A percentile compares a stretch with the other conserved stretches of the same genome.
phyloP scores from a whole-genome alignment of 2,329 filamentous ascomycete species.

The Volutella citrinella region DNA sequence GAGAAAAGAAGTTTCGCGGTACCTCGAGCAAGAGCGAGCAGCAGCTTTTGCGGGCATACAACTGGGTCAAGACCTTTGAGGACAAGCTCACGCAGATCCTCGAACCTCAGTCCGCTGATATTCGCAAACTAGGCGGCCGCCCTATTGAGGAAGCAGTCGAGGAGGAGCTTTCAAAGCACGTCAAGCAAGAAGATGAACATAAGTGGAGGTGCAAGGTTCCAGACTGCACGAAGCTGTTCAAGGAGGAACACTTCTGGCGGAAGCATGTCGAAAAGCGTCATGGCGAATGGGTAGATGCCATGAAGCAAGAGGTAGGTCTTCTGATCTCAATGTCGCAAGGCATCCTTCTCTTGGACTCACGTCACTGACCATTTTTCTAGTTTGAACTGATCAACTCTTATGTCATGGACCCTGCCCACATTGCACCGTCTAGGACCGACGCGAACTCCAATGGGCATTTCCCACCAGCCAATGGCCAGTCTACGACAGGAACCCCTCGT shows the following conservation, averaged over 20 bases:
- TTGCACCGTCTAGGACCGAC: conserved; percentile 88
- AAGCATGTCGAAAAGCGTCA: conserved; percentile 98
- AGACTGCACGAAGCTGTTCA: conserved; percentile 95
- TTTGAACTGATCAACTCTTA: conserved; percentile 91
- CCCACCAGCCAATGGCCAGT: conserved; percentile 73
- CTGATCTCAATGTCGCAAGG: conserved; percentile 2
- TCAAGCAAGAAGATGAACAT: conserved; percentile 96
- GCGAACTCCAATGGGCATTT: conserved; percentile 96
- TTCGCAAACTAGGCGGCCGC: conserved; percentile 88
- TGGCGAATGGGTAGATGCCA: conserved; percentile 75
- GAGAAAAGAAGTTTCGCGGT: conserved; percentile 71
- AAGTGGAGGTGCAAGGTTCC: conserved; percentile 97
- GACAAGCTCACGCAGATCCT: conserved; percentile 93
- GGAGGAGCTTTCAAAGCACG: conserved; percentile 80
- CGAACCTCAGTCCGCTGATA: conserved; percentile 82
- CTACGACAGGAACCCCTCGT: conserved; percentile 78
- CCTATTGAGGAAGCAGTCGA: conserved; percentile 80
- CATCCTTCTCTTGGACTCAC: too few relatives aligned
- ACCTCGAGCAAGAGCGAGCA: conserved; percentile 77
- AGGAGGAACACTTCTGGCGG: conserved; percentile 94
- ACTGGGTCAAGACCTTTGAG: conserved; percentile 98
- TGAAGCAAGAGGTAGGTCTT: conserved; percentile 76
- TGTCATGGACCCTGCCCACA: conserved; percentile 89
- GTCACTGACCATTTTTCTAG: too few relatives aligned
- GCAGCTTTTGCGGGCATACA: conserved; percentile 90